phyloP scores from a whole-genome alignment of 257 asterid species.

The Jacaranda mimosifolia region DNA sequence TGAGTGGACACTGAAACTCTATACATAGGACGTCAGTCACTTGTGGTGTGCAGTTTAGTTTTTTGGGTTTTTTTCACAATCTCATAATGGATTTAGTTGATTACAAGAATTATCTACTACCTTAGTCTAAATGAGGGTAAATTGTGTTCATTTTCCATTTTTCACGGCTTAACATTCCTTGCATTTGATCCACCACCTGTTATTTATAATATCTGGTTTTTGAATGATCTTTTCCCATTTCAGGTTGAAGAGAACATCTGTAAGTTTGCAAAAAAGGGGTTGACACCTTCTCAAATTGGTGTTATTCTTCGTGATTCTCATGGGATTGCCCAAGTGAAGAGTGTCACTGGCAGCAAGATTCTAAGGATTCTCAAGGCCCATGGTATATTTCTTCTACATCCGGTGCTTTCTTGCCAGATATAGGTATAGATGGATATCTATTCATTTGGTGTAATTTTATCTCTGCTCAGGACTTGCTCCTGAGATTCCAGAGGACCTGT shows the following conservation, averaged over 20 bases:
- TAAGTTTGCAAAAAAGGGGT: slow-evolving; percentile 73
- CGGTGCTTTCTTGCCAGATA: neutral
- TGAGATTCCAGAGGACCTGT: slow-evolving; percentile 70
- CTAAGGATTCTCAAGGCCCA: slow-evolving; percentile 68
- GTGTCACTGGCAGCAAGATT: slow-evolving; percentile 76
- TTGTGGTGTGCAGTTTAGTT: neutral
- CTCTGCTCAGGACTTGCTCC: slow-evolving; percentile 68
- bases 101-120: neutral
- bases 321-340: slow-evolving; percentile 78
- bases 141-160: neutral
- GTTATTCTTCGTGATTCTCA: slow-evolving; percentile 82
- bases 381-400: slow-evolving; percentile 31
- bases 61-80: neutral
- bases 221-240: neutral
- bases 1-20: neutral
- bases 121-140: neutral
- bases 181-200: neutral
- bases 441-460: neutral
- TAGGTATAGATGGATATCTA: neutral
- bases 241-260: slow-evolving; percentile 74
- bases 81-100: neutral
- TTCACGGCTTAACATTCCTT: neutral
- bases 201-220: neutral
- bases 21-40: no score
- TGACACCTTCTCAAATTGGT: slow-evolving; percentile 78